Evolutionary conservation across 192 early-diverging fungal genomes (phyloP).

Genomic region (Haplosporangium gracile): DNA sequence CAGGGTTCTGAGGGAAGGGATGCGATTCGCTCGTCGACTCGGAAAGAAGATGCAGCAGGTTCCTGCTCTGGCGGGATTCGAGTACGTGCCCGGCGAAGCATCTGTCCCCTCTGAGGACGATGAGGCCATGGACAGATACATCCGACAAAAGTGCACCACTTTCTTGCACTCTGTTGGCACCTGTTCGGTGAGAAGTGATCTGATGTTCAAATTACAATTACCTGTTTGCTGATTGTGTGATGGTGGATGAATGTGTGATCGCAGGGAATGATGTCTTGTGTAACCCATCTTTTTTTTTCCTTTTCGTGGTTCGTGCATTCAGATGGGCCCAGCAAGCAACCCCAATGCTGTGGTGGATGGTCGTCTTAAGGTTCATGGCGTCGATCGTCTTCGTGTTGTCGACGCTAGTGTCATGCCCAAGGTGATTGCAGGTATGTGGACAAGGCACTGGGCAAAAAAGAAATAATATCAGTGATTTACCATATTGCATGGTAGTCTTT

Average conservation of each 20-base stretch:
- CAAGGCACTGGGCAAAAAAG: background rate
- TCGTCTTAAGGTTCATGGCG: conserved; percentile 17
- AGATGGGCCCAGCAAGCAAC: conserved; percentile 27
- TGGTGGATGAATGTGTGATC: no score
- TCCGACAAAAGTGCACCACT: conserved; percentile 7
- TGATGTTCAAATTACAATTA: background rate
- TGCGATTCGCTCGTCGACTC: conserved; percentile 16
- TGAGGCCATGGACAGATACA: conserved; percentile 10
- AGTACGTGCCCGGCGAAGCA: conserved; percentile 11
- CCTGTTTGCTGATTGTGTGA: background rate
- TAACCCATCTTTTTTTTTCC: background rate
- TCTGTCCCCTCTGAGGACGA: conserved; percentile 13
- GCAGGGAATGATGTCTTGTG: background rate
- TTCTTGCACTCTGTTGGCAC: conserved; percentile 23
- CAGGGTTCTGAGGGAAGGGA: conserved; percentile 8
- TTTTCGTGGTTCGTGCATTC: background rate
- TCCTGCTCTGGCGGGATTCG: conserved; percentile 16
- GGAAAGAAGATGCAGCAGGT: conserved; percentile 17
- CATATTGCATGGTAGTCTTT: background rate
- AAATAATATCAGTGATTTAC: background rate
- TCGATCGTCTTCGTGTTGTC: conserved; percentile 23
- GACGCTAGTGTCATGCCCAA: conserved; percentile 35
- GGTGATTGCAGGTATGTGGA: conserved; percentile 18
- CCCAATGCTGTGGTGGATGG: conserved; percentile 25
- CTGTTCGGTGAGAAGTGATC: conserved; percentile 13